Conservation (phyloP, 208 protist species). For the Trypanosoma cruzi region DNA sequence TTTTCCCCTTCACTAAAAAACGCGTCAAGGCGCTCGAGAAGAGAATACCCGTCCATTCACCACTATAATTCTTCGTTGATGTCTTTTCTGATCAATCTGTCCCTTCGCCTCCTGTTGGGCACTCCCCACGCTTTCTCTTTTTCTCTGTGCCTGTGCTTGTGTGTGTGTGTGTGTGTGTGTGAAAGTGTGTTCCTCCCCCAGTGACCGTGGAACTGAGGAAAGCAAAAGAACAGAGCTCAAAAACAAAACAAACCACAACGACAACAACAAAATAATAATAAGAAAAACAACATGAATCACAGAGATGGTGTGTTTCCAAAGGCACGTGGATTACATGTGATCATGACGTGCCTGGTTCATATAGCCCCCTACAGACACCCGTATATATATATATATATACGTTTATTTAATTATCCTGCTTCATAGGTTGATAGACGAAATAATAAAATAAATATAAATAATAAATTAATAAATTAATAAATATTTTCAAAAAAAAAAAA, state of each 20-base stretch:
- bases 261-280: constrained; percentile 18
- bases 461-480: constrained; percentile 2
- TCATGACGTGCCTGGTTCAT: neutral
- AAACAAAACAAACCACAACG: constrained; percentile 11
- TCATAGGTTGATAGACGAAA: neutral
- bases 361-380: neutral
- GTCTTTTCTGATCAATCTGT: too few species aligned
- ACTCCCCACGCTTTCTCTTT: neutral
- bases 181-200: neutral
- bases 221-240: neutral
- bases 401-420: too few species aligned
- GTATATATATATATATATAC: neutral
- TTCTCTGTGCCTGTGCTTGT: neutral
- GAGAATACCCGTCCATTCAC: constrained; percentile 7
- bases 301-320: too few species aligned
- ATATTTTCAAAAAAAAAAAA: neutral
- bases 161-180: neutral
- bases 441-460: neutral
- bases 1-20: constrained; percentile 71
- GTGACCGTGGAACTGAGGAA: neutral
- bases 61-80: too few species aligned
- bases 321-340: neutral
- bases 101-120: too few species aligned
- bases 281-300: too few species aligned
- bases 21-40: constrained; percentile 57